Percentiles rank a stretch among this genome's conserved stretches.
phyloP scores from a whole-genome alignment of 2,329 filamentous ascomycete genomes.

The Venturia aucupariae region DNA sequence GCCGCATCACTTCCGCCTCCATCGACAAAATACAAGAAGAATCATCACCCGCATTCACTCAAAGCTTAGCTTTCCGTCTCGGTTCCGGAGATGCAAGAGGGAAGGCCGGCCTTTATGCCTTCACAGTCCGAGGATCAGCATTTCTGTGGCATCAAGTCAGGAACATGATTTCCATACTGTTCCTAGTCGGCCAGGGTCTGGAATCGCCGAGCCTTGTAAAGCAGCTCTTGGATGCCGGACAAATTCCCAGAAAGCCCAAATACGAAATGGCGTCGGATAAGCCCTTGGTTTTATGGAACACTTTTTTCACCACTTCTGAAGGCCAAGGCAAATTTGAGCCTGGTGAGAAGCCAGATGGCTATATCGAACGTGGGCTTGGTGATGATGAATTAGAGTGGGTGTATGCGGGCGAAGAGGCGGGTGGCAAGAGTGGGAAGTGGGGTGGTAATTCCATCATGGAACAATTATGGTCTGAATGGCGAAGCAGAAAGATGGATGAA shows the following conservation, averaged over 20 bases:
- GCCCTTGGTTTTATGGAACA: constrained; percentile 93
- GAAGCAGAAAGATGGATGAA: constrained; percentile 81
- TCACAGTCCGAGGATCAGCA: constrained; percentile 79
- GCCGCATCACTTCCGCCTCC: constrained; percentile 70
- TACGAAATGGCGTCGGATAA: constrained; percentile 89
- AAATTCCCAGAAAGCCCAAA: constrained; percentile 65
- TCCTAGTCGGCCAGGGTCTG: constrained; percentile 80
- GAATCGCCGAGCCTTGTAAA: constrained; percentile 66
- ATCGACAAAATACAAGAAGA: constrained; percentile 44
- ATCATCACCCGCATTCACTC: not conserved
- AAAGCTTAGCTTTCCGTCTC: not conserved
- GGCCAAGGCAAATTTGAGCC: constrained; percentile 59
- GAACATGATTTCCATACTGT: constrained; percentile 87
- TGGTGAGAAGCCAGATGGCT: constrained; percentile 45
- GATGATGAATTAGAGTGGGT: constrained; percentile 29
- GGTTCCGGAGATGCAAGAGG: not conserved
- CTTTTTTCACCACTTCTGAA: constrained; percentile 61
- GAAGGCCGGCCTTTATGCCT: constrained; percentile 65
- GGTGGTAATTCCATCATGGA: constrained; percentile 48
- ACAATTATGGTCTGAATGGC: constrained; percentile 74
- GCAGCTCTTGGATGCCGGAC: constrained; percentile 62
- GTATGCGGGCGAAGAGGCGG: constrained; percentile 17
- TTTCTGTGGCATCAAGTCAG: constrained; percentile 98
- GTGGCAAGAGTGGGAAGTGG: constrained; percentile 27
- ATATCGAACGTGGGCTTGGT: constrained; percentile 12